phyloP scores from a whole-genome alignment of 1,139 yeast genomes.

The Hansenula anomala region DNA sequence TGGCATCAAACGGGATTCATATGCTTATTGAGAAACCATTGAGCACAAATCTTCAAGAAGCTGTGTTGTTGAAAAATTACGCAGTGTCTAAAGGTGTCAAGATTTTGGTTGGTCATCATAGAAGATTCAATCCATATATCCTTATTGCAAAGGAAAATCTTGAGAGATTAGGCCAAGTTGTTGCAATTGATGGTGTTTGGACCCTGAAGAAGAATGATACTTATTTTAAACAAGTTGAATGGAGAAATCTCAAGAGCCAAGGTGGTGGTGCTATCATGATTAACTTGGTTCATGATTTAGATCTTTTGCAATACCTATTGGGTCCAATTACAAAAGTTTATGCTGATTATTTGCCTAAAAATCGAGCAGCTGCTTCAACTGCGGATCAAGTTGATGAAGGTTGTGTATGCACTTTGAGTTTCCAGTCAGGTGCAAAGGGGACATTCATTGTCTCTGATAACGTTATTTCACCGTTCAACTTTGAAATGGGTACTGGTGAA shows the following conservation, averaged over 20 bases:
- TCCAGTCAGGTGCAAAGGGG: slow-evolving; percentile 11
- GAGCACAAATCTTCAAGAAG: slow-evolving; percentile 10
- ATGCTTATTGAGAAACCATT: slow-evolving; percentile 15
- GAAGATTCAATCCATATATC: slow-evolving; percentile 16
- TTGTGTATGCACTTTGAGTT: slow-evolving; percentile 9
- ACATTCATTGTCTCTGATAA: slow-evolving; percentile 13
- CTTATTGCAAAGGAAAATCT: slow-evolving; percentile 11
- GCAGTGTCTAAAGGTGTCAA: slow-evolving; percentile 5
- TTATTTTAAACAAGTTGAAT: slow-evolving; percentile 10
- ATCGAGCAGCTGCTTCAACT: too few species aligned
- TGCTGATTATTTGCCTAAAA: slow-evolving; percentile 10
- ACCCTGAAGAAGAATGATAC: slow-evolving; percentile 9
- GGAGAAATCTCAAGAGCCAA: slow-evolving; percentile 9
- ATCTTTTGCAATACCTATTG: slow-evolving; percentile 8
- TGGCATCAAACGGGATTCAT: slow-evolving; percentile 7
- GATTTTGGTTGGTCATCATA: slow-evolving; percentile 14
- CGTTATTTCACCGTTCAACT: slow-evolving; percentile 13
- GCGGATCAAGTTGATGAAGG: slow-evolving; percentile 16
- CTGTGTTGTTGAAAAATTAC: slow-evolving; percentile 5
- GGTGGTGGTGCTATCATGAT: slow-evolving; percentile 16
- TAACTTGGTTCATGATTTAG: slow-evolving; percentile 16
- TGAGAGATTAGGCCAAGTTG: slow-evolving; percentile 6
- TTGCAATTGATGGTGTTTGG: slow-evolving; percentile 16
- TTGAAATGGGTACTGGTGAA: slow-evolving; percentile 18
- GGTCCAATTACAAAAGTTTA: slow-evolving; percentile 13